phyloP scores from a whole-genome alignment of 345 rosid species.

The Boechera retrofracta region DNA sequence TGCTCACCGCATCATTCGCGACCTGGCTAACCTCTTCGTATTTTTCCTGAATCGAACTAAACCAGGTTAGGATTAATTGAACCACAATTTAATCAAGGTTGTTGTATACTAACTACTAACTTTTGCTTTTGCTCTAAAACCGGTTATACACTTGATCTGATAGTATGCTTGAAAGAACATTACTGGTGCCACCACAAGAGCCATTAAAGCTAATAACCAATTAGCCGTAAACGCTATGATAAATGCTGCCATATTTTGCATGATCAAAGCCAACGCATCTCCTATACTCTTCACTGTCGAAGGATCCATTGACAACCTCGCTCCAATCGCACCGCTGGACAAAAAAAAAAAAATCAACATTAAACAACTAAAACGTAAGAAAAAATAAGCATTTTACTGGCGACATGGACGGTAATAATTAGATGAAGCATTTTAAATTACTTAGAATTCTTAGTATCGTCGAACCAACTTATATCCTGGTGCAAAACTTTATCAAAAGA shows the following conservation, averaged over 20 bases:
- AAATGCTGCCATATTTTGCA: background rate
- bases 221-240: background rate
- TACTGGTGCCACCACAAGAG: background rate
- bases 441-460: slow-evolving; percentile 38
- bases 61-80: background rate
- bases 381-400: no score
- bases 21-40: slow-evolving; percentile 47
- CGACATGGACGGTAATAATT: no score
- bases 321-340: background rate
- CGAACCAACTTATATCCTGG: slow-evolving; percentile 80
- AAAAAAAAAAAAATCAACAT: background rate
- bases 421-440: background rate
- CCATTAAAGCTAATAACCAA: background rate
- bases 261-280: background rate
- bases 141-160: background rate
- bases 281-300: slow-evolving; percentile 2
- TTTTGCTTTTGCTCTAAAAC: background rate
- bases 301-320: background rate
- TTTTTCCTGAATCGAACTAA: slow-evolving; percentile 9
- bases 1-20: background rate
- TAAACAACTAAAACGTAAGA: no score
- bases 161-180: background rate
- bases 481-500: slow-evolving; percentile 66
- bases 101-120: background rate
- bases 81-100: background rate